Conservation (phyloP, 495 filamentous ascomycete species). For the Antarctomyces pellizariae region DNA sequence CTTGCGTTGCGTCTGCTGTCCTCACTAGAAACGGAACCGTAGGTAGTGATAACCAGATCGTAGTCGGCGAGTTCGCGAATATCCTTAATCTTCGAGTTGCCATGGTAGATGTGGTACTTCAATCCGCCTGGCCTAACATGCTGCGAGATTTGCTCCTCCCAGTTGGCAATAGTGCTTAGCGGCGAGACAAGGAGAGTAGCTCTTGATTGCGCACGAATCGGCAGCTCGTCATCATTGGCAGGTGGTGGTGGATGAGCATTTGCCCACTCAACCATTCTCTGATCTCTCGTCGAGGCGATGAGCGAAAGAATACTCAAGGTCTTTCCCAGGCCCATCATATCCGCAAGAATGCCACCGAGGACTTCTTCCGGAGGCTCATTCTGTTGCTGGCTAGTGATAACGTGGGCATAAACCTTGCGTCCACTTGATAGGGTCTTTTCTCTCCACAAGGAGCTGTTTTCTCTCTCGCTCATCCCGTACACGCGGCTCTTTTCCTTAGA, state of each 20-base stretch:
- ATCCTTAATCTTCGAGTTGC: constrained; percentile 43
- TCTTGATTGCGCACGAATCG: constrained; percentile 39
- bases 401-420: constrained; percentile 40
- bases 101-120: constrained; percentile 64
- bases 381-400: constrained; percentile 53
- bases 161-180: constrained; percentile 73
- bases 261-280: constrained; percentile 34
- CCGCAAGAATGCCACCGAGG: constrained; percentile 75
- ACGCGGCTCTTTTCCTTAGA: constrained; percentile 45
- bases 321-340: constrained; percentile 97
- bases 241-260: constrained; percentile 16
- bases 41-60: constrained; percentile 81
- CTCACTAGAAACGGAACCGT: constrained; percentile 68
- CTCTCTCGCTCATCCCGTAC: constrained; percentile 23
- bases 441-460: constrained; percentile 56
- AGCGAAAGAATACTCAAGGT: constrained; percentile 75
- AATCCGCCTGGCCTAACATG: constrained; percentile 42
- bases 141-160: constrained; percentile 69
- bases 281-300: constrained; percentile 31
- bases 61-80: constrained; percentile 40
- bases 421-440: constrained; percentile 26
- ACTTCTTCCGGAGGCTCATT: constrained; percentile 41
- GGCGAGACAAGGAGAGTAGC: constrained; percentile 81
- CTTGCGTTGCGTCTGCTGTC: constrained; percentile 32
- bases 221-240: constrained; percentile 12